Percentiles rank a stretch among this genome's conserved stretches.
These are phyloP conservation scores for Dactylellina leptospora DNA, from an alignment of 2,329 filamentous ascomycete genomes.

Conservation along the genomic window DNA sequence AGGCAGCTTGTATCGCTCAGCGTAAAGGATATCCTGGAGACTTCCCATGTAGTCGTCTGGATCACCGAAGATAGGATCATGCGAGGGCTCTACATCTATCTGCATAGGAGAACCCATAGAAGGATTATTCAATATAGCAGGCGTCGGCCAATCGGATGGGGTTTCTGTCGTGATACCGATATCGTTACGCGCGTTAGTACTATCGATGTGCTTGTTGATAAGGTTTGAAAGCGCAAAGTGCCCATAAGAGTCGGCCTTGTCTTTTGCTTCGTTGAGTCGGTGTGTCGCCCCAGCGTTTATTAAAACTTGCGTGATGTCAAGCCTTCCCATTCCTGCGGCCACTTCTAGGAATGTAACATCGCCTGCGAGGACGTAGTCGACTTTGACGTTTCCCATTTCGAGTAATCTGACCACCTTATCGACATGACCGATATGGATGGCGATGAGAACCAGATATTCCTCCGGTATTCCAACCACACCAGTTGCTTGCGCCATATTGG, in stretches of 20 bases:
- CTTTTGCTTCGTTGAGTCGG: slow-evolving; percentile 5
- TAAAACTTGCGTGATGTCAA: slow-evolving; percentile 16
- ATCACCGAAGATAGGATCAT: slow-evolving; percentile 1
- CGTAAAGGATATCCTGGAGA: not conserved
- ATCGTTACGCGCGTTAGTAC: not conserved
- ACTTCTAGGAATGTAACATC: slow-evolving; percentile 13
- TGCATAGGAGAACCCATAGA: not conserved
- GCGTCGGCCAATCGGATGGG: slow-evolving; percentile 5
- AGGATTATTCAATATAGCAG: not conserved
- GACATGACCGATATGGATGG: slow-evolving; percentile 13
- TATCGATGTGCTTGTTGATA: not conserved
- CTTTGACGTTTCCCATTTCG: not conserved
- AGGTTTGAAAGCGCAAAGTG: not conserved
- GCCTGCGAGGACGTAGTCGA: slow-evolving; percentile 12
- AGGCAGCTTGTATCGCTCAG: not conserved
- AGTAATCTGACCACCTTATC: slow-evolving; percentile 20
- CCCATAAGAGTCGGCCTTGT: not conserved
- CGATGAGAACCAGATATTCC: slow-evolving; percentile 5
- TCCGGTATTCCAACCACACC: not conserved
- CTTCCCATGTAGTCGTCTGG: not conserved
- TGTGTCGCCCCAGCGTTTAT: slow-evolving; percentile 12
- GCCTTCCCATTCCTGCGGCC: slow-evolving; percentile 10
- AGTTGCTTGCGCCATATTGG: not conserved
- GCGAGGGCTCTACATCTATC: not conserved
- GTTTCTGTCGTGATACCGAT: too few relatives aligned